These are phyloP conservation scores for Aspergillus sp. DNA, from an alignment of 2,329 filamentous ascomycete genomes.

Conservation along the genomic window DNA sequence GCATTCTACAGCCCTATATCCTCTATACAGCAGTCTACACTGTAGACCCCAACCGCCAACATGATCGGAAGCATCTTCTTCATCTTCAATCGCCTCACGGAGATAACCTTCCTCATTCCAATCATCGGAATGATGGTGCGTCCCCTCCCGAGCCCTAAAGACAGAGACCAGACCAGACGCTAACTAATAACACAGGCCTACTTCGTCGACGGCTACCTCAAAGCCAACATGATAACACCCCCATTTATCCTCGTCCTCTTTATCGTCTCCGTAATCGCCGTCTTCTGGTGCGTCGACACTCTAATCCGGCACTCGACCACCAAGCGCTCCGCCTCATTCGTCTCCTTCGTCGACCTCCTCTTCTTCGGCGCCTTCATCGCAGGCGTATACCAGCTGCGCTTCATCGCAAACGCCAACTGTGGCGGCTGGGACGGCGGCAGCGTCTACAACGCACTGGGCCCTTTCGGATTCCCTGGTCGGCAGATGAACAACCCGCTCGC, in stretches of 20 bases:
- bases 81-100: constrained; percentile 60
- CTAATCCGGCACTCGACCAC: constrained; percentile 60
- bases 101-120: constrained; percentile 63
- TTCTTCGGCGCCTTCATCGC: constrained; percentile 66
- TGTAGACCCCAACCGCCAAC: constrained; percentile 24
- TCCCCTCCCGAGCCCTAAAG: not conserved
- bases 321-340: constrained; percentile 59
- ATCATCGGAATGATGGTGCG: constrained; percentile 62
- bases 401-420: constrained; percentile 66
- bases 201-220: constrained; percentile 61
- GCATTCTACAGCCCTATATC: not conserved
- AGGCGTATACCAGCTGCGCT: constrained; percentile 58
- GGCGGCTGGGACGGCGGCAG: constrained; percentile 53
- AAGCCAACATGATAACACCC: constrained; percentile 59
- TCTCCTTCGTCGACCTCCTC: constrained; percentile 61
- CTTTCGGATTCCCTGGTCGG: constrained; percentile 57
- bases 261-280: constrained; percentile 62
- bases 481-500: constrained; percentile 49
- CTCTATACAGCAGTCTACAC: not conserved
- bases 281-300: constrained; percentile 62
- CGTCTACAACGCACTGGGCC: constrained; percentile 62
- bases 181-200: constrained; percentile 43
- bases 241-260: constrained; percentile 63
- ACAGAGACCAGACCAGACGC: constrained; percentile 8
- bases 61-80: constrained; percentile 60